These are phyloP conservation scores for Capsella rubella DNA, from an alignment of 441 rosid species.

Conservation along the genomic window DNA sequence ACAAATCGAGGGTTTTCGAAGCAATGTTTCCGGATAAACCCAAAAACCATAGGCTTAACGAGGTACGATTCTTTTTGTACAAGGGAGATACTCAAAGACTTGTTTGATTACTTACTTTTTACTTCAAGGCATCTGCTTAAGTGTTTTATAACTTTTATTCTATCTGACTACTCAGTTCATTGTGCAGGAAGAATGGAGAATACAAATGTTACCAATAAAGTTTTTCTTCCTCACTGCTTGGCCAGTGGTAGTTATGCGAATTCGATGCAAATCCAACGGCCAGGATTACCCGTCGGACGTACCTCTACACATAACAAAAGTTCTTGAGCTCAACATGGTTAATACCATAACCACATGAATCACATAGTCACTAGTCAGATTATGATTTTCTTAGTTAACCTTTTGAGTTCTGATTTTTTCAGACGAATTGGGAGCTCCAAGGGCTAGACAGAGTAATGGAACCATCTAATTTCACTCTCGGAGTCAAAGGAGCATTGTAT, in stretches of 20 bases:
- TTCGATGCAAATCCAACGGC: conserved; percentile 70
- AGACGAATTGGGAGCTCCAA: conserved; percentile 89
- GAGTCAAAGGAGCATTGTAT: conserved; percentile 73
- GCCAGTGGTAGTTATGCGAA: conserved; percentile 83
- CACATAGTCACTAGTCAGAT: neutral
- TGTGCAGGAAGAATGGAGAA: conserved; percentile 85
- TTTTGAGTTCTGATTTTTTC: conserved; percentile 33
- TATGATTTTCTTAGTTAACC: neutral
- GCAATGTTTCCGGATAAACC: conserved; percentile 80
- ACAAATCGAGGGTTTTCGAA: conserved; percentile 74
- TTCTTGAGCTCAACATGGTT: conserved; percentile 84
- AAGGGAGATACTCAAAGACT: neutral
- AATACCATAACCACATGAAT: conserved; percentile 26
- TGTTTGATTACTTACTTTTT: neutral
- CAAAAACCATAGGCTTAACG: conserved; percentile 68
- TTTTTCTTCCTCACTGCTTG: conserved; percentile 73
- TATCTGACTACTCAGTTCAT: neutral
- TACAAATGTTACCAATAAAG: conserved; percentile 82
- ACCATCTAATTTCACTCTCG: conserved; percentile 75
- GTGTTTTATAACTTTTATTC: neutral
- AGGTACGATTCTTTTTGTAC: conserved; percentile 50
- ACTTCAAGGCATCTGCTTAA: neutral
- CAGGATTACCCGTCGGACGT: conserved; percentile 70
- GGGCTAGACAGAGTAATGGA: conserved; percentile 66
- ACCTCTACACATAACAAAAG: conserved; percentile 62